Base-by-base conservation (phyloP, 768 basidiomycete species). In the Russula sp. region DNA sequence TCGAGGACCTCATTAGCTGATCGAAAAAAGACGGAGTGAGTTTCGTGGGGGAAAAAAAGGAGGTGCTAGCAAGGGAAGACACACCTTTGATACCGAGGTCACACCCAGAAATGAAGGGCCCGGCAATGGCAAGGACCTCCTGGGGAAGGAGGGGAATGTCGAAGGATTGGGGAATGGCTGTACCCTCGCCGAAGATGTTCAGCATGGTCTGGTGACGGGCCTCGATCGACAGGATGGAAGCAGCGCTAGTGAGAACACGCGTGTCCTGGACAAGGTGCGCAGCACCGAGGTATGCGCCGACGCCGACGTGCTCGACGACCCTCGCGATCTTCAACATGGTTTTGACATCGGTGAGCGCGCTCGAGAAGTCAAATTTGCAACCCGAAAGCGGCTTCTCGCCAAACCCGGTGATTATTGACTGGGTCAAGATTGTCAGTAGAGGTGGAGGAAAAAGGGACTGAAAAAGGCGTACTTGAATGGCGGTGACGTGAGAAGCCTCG, bases 201-300 rank as follows among this genome's bases (percentile, higher is more conserved):
- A 91, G 79, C 46, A 93, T 73, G 1, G 86, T 85, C 70, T 87
- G 84, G 68, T 94, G 91, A 50, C 91, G 85, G n/a, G 89, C 86
- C 69, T 93, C 91, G 50, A 90, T 78, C 34, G 89, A 86, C 72
- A 88, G 68, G 70, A 92, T 92, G 29, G 84, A 83, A 8, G 78
- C 87, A 43, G 88, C 89, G n/a, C 82, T 77, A 56, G 79, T 78
- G 53, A 89, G 74, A 59, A 90, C 68, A 29, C 77, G 73, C 14
- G 85, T 83, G 66, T 89, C 83, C 13, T 74, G 71, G 50, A 93
- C 63, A 43, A 88, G 78, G 57, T 80, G 77, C 7, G 87, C 83
- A 56, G 82, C 89, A 59, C 89, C 89, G 32, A 90, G 81, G 74
- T 90, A 91, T 3, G 88, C 90, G 20, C 76, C 72, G 41, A 91